Percentiles rank a stretch among this genome's conserved stretches.
These are phyloP conservation scores for Aspergillus fijiensis DNA, from an alignment of 2,329 filamentous ascomycete species.

Conservation along the genomic window DNA sequence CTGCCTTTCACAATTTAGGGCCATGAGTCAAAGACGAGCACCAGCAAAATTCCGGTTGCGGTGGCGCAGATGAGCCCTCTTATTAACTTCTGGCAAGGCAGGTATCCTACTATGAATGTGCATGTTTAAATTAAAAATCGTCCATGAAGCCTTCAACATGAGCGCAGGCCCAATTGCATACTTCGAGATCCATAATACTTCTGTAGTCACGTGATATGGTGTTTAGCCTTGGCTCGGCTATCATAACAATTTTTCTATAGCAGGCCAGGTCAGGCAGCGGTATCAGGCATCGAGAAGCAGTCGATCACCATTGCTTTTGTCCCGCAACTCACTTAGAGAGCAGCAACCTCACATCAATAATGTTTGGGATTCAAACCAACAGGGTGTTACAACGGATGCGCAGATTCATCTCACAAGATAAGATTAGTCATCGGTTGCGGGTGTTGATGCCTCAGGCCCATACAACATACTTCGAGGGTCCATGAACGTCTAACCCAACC, in stretches of 20 bases:
- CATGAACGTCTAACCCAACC: no score
- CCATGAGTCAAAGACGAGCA: no score
- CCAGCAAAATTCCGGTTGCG: no score
- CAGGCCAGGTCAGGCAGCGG: background rate
- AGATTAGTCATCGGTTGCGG: slow-evolving; percentile 5
- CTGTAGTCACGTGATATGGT: background rate
- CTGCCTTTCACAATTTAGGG: no score
- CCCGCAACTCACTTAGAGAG: background rate
- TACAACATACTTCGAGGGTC: no score
- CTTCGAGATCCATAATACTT: background rate
- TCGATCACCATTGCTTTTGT: background rate
- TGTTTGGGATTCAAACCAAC: no score
- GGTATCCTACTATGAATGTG: no score
- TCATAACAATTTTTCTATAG: background rate
- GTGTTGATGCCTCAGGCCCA: background rate
- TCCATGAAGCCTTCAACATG: no score
- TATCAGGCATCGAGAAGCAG: background rate
- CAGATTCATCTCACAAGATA: background rate
- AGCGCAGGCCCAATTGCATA: background rate
- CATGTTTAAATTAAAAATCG: no score
- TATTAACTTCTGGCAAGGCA: no score
- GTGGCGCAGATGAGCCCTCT: no score
- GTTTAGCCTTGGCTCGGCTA: background rate
- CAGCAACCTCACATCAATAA: background rate
- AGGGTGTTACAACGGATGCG: no score